Evolutionary conservation across 2,329 filamentous ascomycete genomes (phyloP).

Genomic region (Xylariaceae sp.): DNA sequence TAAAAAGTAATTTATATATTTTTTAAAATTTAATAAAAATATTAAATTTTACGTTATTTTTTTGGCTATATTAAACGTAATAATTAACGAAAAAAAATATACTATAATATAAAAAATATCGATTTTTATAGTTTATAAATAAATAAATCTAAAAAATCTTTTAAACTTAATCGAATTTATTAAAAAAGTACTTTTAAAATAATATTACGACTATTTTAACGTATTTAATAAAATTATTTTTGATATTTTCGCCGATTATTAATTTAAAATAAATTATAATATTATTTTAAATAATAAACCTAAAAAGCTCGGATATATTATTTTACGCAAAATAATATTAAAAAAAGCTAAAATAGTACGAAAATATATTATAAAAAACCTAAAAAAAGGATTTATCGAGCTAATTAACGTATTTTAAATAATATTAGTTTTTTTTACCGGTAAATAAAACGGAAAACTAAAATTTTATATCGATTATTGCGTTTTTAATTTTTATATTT

Average conservation of each 20-base stretch:
- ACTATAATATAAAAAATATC: too few relatives aligned
- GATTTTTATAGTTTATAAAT: too few relatives aligned
- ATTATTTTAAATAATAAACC: too few relatives aligned
- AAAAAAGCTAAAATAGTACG: not conserved
- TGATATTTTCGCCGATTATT: too few relatives aligned
- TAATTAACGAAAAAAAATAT: too few relatives aligned
- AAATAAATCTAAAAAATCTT: not conserved
- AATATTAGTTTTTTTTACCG: not conserved
- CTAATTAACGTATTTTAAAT: not conserved
- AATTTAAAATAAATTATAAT: not conserved
- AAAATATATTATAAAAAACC: not conserved
- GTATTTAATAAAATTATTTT: not conserved
- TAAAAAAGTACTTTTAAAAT: not conserved
- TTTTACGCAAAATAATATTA: not conserved
- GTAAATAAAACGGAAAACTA: too few relatives aligned
- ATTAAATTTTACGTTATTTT: not conserved
- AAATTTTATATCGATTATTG: too few relatives aligned
- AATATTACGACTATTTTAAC: not conserved
- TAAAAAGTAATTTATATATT: too few relatives aligned
- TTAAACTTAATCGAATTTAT: not conserved
- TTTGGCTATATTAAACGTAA: too few relatives aligned
- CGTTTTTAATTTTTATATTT: too few relatives aligned
- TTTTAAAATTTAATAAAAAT: not conserved
- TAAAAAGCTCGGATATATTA: not conserved
- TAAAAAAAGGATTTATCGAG: not conserved